Percentiles rank a stretch among this genome's conserved stretches.
Evolutionary conservation across 371 early-diverging fungal genomes (phyloP).

Genomic region (Rhizopus arrhizus): DNA sequence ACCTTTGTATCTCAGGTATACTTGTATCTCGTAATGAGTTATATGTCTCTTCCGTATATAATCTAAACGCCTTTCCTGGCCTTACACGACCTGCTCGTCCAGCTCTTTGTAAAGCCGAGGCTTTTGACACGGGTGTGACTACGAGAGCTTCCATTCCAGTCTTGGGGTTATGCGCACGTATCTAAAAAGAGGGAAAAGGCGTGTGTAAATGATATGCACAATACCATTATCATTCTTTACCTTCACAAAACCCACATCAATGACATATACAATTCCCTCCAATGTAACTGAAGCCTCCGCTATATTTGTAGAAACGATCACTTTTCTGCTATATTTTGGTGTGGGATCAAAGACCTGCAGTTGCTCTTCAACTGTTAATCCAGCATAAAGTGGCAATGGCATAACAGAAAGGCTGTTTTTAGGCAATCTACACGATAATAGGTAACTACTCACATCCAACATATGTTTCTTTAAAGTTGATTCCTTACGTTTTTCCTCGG

Average conservation of each 20-base stretch:
- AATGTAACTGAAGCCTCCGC: slow-evolving; percentile 89
- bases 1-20: slow-evolving; percentile 79
- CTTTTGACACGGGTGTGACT: slow-evolving; percentile 67
- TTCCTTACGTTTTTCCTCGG: slow-evolving; percentile 54
- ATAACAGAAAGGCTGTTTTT: slow-evolving; percentile 51
- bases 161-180: slow-evolving; percentile 64
- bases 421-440: slow-evolving; percentile 32
- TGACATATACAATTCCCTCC: slow-evolving; percentile 81
- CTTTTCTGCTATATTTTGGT: slow-evolving; percentile 69
- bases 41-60: slow-evolving; percentile 76
- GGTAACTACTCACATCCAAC: neutral
- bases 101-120: slow-evolving; percentile 78
- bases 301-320: slow-evolving; percentile 81
- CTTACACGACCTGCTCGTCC: slow-evolving; percentile 81
- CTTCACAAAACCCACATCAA: slow-evolving; percentile 87
- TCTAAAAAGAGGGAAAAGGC: slow-evolving; percentile 41
- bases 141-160: slow-evolving; percentile 65
- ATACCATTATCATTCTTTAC: slow-evolving; percentile 31
- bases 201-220: neutral
- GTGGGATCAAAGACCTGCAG: slow-evolving; percentile 69
- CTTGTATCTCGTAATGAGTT: slow-evolving; percentile 48
- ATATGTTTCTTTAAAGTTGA: neutral
- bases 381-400: slow-evolving; percentile 77
- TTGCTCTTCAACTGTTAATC: slow-evolving; percentile 71
- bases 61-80: slow-evolving; percentile 70